Evolutionary conservation across 352 stramenopile species (phyloP), one percentile per base, ranked within the genome.

Genomic region (Globisporangium barbulae): DNA sequence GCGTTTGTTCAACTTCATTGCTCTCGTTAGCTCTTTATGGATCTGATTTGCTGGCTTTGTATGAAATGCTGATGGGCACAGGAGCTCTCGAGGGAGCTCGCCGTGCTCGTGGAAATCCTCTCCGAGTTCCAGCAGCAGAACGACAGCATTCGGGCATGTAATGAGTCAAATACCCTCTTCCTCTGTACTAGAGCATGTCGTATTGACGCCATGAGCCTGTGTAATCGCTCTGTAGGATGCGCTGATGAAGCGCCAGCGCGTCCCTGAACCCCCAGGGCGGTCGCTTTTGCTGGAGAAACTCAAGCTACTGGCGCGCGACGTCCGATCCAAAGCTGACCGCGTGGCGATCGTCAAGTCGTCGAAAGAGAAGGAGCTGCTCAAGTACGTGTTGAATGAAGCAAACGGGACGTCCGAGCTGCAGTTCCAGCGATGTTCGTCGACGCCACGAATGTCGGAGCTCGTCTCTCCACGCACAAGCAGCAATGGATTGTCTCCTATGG

Each of bases 51-150:
- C 12, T 53, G 17, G 42, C 30, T 64, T 48, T 22, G 28, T 19
- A 30, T 65, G 45, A 30, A 21, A 1, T 60, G 21, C 22, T 21
- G 47, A 22, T 48, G 4, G 21, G 28, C 13, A 3, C 49, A 88
- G 75, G 75, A 88, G 53, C 63, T 94, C 21, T 68, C 73, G 21
- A 68, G 78, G 33, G 85, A 94, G 53, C 68, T 94, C 17, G 52
- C 63, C 1, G 74, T 81, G 41, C 68, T 94, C 10, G 81, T 83
- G 6, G 81, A 94, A 61, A 92, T 94, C 50, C 63, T 94, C 31
- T 71, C 76, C 13, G 85, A 94, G 61, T 94, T 89, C 25, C 85
- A 94, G 65, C 80, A 88, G 53, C 78, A 90, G 59, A 94, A 88
- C 42, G 85, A 94, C 60, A 62, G 64, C 30, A 88, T 94, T 61